Evolutionary conservation across 2,329 filamentous ascomycete genomes (phyloP).

Genomic region (Hypoxylon rubiginosum): DNA sequence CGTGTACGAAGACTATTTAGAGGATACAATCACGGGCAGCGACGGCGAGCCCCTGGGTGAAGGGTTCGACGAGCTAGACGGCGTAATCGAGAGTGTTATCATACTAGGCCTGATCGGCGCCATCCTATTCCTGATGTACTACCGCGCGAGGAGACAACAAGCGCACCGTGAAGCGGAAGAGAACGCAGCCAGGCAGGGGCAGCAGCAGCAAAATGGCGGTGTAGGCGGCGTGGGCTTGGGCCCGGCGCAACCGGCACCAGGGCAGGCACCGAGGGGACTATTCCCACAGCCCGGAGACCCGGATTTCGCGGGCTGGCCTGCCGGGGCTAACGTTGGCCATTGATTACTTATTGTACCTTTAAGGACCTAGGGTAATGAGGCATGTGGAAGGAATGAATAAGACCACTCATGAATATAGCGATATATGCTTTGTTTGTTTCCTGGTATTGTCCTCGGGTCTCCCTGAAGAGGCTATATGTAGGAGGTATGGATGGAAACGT

Average conservation of each 20-base stretch:
- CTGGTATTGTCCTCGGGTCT: background rate
- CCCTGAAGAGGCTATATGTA: no score
- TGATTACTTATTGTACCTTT: constrained; percentile 34
- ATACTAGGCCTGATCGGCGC: constrained; percentile 83
- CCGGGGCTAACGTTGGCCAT: constrained; percentile 72
- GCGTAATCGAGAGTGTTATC: constrained; percentile 84
- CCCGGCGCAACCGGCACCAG: constrained; percentile 32
- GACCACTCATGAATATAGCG: background rate
- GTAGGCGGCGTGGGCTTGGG: constrained; percentile 31
- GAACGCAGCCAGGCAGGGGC: constrained; percentile 43
- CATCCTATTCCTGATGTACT: constrained; percentile 84
- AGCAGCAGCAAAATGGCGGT: constrained; percentile 32
- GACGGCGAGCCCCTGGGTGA: constrained; percentile 69
- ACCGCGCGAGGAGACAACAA: constrained; percentile 78
- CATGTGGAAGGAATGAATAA: background rate
- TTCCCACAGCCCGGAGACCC: constrained; percentile 70
- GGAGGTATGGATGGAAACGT: no score
- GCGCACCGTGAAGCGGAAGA: constrained; percentile 58
- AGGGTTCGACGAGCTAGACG: constrained; percentile 76
- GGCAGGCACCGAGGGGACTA: constrained; percentile 16
- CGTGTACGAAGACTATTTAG: constrained; percentile 68
- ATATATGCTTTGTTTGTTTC: background rate
- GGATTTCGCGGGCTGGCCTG: constrained; percentile 74
- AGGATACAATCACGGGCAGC: constrained; percentile 68
- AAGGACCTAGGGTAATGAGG: constrained; percentile 19